Percentiles rank a stretch among this genome's conserved stretches.
phyloP scores from a whole-genome alignment of 805 yeast species.

The Candida coquimbonensis region DNA sequence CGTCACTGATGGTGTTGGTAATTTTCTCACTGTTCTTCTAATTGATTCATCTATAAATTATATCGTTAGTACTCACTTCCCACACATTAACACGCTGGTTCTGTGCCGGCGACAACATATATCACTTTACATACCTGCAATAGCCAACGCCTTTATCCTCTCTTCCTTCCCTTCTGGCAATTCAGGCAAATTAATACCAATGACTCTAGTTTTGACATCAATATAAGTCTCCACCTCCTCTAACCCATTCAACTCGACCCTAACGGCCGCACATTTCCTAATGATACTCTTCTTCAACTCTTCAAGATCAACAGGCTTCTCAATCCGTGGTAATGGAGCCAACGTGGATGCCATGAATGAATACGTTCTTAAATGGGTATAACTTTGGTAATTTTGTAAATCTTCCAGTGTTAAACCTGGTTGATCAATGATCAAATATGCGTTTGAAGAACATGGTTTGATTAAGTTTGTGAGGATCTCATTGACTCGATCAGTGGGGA shows the following conservation, averaged over 20 bases:
- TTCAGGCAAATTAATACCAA: slow-evolving; percentile 50
- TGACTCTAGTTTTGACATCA: slow-evolving; percentile 57
- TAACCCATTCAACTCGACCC: slow-evolving; percentile 33
- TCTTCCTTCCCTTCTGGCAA: slow-evolving; percentile 32
- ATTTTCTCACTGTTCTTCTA: slow-evolving; percentile 49
- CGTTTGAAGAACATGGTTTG: slow-evolving; percentile 44
- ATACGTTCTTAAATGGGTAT: slow-evolving; percentile 45
- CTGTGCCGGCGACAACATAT: slow-evolving; percentile 2
- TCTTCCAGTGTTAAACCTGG: slow-evolving; percentile 47
- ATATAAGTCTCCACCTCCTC: slow-evolving; percentile 49
- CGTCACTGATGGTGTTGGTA: slow-evolving; percentile 70
- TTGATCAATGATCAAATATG: slow-evolving; percentile 47
- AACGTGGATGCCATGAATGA: slow-evolving; percentile 53
- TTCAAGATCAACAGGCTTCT: slow-evolving; percentile 32
- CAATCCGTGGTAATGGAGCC: slow-evolving; percentile 48
- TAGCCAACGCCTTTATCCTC: slow-evolving; percentile 28
- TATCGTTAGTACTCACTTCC: not conserved
- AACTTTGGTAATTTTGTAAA: slow-evolving; percentile 33
- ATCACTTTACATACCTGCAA: slow-evolving; percentile 34
- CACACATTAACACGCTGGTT: too few relatives aligned
- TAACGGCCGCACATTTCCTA: slow-evolving; percentile 46
- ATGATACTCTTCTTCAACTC: slow-evolving; percentile 35
- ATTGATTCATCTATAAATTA: slow-evolving; percentile 29
- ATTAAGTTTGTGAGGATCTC: slow-evolving; percentile 27
- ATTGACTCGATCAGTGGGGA: slow-evolving; percentile 24